Conservation (phyloP, 2,329 filamentous ascomycete genomes). For the Pseudogymnoascus sp. region DNA sequence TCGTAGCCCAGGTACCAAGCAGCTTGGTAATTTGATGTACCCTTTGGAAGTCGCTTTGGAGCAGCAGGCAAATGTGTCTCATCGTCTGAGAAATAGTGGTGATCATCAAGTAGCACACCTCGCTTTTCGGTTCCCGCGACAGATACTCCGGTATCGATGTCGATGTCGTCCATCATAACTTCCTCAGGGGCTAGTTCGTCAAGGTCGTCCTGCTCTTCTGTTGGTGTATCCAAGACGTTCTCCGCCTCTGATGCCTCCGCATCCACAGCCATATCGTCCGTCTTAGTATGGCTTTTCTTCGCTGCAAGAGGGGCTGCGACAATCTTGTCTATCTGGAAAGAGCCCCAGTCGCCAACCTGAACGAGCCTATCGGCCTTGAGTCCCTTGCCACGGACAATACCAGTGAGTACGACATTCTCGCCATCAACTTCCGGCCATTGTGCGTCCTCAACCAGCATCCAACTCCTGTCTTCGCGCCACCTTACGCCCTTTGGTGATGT, state of each 20-base stretch:
- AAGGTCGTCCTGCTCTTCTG: slow-evolving; percentile 74
- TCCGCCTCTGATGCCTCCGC: slow-evolving; percentile 39
- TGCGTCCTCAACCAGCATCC: slow-evolving; percentile 85
- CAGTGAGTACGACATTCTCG: slow-evolving; percentile 68
- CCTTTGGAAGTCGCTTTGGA: slow-evolving; percentile 75
- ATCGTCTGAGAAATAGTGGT: slow-evolving; percentile 96
- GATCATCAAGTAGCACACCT: slow-evolving; percentile 88
- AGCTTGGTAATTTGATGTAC: slow-evolving; percentile 88
- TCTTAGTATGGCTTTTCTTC: slow-evolving; percentile 51
- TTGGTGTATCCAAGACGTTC: slow-evolving; percentile 61
- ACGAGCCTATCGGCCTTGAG: slow-evolving; percentile 85
- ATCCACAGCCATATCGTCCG: slow-evolving; percentile 63
- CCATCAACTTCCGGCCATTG: slow-evolving; percentile 57
- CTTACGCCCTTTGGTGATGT: slow-evolving; percentile 87
- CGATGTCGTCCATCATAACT: slow-evolving; percentile 65
- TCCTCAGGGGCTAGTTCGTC: slow-evolving; percentile 82
- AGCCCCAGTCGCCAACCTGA: slow-evolving; percentile 88
- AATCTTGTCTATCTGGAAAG: slow-evolving; percentile 88
- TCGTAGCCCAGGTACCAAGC: slow-evolving; percentile 82
- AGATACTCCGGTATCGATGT: slow-evolving; percentile 42
- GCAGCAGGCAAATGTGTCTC: slow-evolving; percentile 53
- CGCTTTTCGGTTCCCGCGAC: slow-evolving; percentile 53
- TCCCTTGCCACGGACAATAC: slow-evolving; percentile 76
- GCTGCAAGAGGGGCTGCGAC: slow-evolving; percentile 62
- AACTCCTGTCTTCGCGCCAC: slow-evolving; percentile 92